Evolutionary conservation across 2,329 filamentous ascomycete genomes (phyloP).

Genomic region (Arthroderma sp.): DNA sequence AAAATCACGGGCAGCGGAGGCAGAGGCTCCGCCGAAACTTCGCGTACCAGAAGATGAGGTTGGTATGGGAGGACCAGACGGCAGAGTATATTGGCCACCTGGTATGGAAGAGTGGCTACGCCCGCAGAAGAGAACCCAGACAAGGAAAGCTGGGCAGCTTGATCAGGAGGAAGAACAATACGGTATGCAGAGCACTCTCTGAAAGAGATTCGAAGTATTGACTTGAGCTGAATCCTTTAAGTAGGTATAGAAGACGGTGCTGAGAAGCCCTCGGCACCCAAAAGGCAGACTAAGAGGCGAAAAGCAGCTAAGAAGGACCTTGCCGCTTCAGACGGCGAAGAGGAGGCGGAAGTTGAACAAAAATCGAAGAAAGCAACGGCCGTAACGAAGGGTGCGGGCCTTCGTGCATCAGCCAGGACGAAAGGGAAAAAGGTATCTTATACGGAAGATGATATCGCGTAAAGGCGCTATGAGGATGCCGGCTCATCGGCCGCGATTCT

Average conservation of each 20-base stretch:
- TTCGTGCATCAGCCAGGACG: neutral
- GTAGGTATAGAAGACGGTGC: neutral
- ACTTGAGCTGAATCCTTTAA: constrained; percentile 7
- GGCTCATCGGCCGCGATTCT: no score
- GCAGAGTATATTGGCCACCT: constrained; percentile 78
- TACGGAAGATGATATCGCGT: neutral
- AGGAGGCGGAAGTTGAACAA: neutral
- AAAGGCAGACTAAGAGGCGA: no score
- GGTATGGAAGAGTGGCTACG: constrained; percentile 84
- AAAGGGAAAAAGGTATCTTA: constrained; percentile 3
- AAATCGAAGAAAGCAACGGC: constrained; percentile 7
- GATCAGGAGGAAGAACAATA: neutral
- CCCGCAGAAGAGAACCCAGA: constrained; percentile 48
- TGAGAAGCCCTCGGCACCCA: no score
- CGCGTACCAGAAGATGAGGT: constrained; percentile 54
- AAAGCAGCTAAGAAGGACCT: no score
- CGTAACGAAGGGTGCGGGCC: neutral
- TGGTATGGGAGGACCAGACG: constrained; percentile 72
- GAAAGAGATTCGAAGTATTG: no score
- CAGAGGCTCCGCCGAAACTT: constrained; percentile 27
- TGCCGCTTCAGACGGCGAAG: no score
- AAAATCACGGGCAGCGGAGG: constrained; percentile 33
- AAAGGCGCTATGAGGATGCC: no score
- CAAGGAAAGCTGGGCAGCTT: constrained; percentile 1
- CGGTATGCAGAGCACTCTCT: neutral